Evolutionary conservation across 2,329 filamentous ascomycete genomes (phyloP).

Genomic region (Fusarium duplospermum): DNA sequence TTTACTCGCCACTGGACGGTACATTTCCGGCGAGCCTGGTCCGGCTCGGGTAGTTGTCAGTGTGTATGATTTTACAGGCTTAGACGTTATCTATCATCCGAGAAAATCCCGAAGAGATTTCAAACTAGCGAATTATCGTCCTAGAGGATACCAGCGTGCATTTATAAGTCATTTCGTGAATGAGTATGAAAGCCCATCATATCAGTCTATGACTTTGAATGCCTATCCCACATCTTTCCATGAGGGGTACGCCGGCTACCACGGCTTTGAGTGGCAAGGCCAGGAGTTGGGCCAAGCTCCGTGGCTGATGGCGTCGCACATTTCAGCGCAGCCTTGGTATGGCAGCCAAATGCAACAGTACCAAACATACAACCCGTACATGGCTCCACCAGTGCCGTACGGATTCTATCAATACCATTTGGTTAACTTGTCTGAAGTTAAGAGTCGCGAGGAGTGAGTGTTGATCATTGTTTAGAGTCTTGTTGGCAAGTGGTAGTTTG

Average conservation of each 20-base stretch:
- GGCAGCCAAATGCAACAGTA: neutral
- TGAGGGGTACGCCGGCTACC: neutral
- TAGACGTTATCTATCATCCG: neutral
- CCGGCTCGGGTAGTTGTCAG: neutral
- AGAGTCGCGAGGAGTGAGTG: neutral
- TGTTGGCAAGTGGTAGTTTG: neutral
- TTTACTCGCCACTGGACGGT: accelerated
- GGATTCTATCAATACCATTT: neutral
- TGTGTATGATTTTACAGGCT: neutral
- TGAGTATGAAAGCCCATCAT: neutral
- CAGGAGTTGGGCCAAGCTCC: neutral
- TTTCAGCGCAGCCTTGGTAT: neutral
- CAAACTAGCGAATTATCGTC: neutral
- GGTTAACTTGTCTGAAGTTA: too few relatives aligned
- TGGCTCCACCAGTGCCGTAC: neutral
- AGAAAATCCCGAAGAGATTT: neutral
- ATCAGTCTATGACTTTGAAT: neutral
- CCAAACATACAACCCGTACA: neutral
- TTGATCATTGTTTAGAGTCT: neutral
- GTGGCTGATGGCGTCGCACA: neutral
- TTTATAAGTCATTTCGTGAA: neutral
- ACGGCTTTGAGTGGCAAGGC: neutral
- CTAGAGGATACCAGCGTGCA: neutral
- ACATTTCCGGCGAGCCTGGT: neutral
- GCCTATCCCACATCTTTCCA: neutral